Evolutionary conservation across 768 basidiomycete species (phyloP), one percentile per base, ranked within the genome.

Genomic region (Lentinula sp.): DNA sequence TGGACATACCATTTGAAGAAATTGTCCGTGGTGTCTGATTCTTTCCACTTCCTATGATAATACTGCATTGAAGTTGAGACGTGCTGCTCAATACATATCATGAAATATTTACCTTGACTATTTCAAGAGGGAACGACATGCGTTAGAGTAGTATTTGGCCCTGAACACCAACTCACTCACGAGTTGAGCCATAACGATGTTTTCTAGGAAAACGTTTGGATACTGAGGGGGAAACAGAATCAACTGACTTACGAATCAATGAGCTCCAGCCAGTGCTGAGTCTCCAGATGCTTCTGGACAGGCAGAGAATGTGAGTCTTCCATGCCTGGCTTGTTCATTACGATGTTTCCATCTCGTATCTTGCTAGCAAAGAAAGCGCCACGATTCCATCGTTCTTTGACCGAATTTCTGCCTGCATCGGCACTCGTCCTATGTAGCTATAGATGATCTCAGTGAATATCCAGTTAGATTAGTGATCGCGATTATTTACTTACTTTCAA

Each of bases 261-360:
- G 32, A 85, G 73, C 66, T 86, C 84, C n/a, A 86, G 70, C 82
- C 83, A 85, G 66, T 85, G 84, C 65, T 85, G 84, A 1, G 79
- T 80, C 68, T 85, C 84, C 10, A 87, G 73, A 11, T 74, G 71
- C 65, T 84, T 85, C 42, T 73, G 68, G 16, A 73, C 73, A 28
- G 39, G 50, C 50, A 51, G 23, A 34, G 50, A 51, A 51, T 51
- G 2, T 43, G 37, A 18, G 3, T 71, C 76, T 13, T 72, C 72
- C 0, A 57, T 16, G 13, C 23, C 59, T 23, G 50, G n/a, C n/a
- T 23, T 49, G 28, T 50, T 43, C 59, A 60, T 51, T 3, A 79
- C 71, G 2, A 66, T 63, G 63, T 83, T 75, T 5, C 74, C 75
- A 61, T 83, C 83, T 52, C 74, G 71, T 35, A 85, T 69, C 32